These are phyloP conservation scores for Perkinsus marinus DNA, from an alignment of 169 alveolate species.

Conservation along the genomic window DNA sequence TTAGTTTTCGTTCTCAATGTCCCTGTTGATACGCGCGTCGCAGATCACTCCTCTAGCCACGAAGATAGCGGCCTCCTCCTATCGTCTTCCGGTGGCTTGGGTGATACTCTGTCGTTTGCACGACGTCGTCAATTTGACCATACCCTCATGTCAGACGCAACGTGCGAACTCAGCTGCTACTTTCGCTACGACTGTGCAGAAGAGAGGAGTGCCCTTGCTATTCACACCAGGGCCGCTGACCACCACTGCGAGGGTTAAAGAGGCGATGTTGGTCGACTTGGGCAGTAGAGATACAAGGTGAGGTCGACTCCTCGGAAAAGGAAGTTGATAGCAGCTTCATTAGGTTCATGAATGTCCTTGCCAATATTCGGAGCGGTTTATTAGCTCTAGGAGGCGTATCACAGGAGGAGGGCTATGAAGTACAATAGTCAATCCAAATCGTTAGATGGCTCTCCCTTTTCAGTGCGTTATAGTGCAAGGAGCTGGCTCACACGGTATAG, in stretches of 20 bases:
- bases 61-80: too few species aligned
- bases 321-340: constrained; percentile 4
- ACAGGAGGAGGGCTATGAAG: not conserved
- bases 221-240: constrained; percentile 51
- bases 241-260: constrained; percentile 29
- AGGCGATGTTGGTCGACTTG: constrained; percentile 27
- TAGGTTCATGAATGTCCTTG: not conserved
- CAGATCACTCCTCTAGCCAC: too few species aligned
- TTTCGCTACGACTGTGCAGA: not conserved
- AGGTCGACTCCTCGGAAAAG: constrained; percentile 9
- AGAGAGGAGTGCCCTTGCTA: constrained; percentile 1
- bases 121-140: too few species aligned
- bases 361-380: not conserved
- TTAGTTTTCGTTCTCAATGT: too few species aligned
- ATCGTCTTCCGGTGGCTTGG: too few species aligned
- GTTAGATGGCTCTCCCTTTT: not conserved
- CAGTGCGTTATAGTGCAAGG: constrained; percentile 38
- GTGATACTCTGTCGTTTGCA: too few species aligned
- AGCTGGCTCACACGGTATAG: constrained; percentile 48
- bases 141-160: too few species aligned
- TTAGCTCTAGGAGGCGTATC: not conserved
- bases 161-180: not conserved
- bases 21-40: too few species aligned
- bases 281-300: constrained; percentile 34
- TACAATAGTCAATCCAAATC: constrained; percentile 8